These are phyloP conservation scores for Aurantiochytrium sp. DNA, from an alignment of 108 stramenopile genomes.

Conservation along the genomic window DNA sequence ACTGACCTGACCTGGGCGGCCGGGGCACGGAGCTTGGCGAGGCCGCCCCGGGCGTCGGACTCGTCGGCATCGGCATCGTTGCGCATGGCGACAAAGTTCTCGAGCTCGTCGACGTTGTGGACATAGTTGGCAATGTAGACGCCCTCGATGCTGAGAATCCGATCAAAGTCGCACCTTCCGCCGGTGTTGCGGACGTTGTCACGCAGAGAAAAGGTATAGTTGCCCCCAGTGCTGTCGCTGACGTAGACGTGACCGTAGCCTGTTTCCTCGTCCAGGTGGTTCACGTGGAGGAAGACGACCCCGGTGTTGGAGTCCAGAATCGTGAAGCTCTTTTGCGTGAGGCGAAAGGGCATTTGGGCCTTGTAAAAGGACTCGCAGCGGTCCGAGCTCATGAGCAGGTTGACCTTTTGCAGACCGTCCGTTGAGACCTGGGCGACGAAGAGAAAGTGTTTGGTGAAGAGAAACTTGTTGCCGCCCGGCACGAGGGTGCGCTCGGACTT, in stretches of 20 bases:
- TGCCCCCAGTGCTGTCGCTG: neutral
- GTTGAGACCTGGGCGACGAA: neutral
- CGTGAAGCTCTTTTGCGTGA: neutral
- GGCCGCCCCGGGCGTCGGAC: too few relatives aligned
- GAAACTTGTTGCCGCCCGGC: neutral
- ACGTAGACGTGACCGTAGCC: conserved; percentile 10
- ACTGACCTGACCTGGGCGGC: neutral
- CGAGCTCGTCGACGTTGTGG: neutral
- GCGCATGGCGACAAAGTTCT: neutral
- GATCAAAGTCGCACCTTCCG: conserved; percentile 22
- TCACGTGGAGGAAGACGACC: conserved; percentile 25
- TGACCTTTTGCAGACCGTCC: neutral
- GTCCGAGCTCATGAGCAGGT: neutral
- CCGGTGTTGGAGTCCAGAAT: conserved; percentile 8
- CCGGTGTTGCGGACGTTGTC: neutral
- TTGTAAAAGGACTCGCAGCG: neutral
- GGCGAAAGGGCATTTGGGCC: neutral
- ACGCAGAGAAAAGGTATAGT: conserved; percentile 1
- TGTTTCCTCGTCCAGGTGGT: neutral
- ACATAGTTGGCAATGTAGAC: conserved; percentile 32
- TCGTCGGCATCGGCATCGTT: neutral
- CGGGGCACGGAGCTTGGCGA: neutral
- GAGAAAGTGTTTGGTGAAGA: conserved; percentile 12
- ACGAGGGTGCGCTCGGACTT: neutral
- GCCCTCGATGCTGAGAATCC: conserved; percentile 17